Evolutionary conservation across 2,329 filamentous ascomycete genomes (phyloP).

Genomic region (Verticillium isaacii): DNA sequence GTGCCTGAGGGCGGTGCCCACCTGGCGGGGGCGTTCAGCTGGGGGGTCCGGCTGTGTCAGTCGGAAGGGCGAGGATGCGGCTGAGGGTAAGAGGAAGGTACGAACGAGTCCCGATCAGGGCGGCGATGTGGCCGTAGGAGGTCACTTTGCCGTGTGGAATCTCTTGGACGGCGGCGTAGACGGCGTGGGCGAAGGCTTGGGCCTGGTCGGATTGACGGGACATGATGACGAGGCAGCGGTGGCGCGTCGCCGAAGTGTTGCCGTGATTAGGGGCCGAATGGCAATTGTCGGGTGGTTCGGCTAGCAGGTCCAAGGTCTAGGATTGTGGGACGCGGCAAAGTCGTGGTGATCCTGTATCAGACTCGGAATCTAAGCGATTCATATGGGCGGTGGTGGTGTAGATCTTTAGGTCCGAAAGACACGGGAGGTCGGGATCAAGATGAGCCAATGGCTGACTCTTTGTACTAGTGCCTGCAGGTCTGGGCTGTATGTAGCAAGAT

Average conservation of each 20-base stretch:
- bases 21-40: conserved; percentile 75
- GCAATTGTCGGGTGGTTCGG: too few species aligned
- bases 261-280: too few species aligned
- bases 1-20: conserved; percentile 86
- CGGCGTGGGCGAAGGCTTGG: conserved; percentile 66
- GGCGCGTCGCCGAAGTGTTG: too few species aligned
- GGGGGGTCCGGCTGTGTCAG: background rate
- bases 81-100: conserved; percentile 7
- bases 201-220: conserved; percentile 60
- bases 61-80: background rate
- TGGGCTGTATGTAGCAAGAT: background rate
- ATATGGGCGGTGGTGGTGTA: background rate
- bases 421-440: background rate
- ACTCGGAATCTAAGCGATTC: background rate
- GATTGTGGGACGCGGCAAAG: too few species aligned
- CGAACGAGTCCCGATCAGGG: conserved; percentile 67
- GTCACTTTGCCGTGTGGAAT: conserved; percentile 82
- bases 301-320: too few species aligned
- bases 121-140: conserved; percentile 78
- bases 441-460: background rate
- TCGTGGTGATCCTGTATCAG: background rate
- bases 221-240: background rate
- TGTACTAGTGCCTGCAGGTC: background rate
- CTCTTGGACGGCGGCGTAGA: conserved; percentile 81
- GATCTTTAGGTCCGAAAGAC: background rate